Evolutionary conservation across 2,329 filamentous ascomycete genomes (phyloP), one percentile per base, ranked within the genome.

Genomic region (Tolypocladium inflatum): DNA sequence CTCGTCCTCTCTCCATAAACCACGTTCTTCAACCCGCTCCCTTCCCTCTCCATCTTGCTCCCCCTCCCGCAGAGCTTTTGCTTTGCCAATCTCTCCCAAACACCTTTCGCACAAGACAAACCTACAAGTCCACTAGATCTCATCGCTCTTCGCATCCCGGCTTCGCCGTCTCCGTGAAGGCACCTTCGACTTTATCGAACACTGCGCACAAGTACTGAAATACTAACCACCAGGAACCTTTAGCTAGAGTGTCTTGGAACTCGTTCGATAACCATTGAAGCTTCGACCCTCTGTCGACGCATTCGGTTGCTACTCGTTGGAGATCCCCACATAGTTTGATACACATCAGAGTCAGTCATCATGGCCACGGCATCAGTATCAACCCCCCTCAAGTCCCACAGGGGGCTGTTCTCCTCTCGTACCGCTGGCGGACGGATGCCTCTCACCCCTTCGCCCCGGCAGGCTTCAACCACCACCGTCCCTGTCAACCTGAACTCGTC

Each of bases 361-460:
- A 97, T 97, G 93, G 91, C 93, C 73, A 89, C 77, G 60, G 74
- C 87, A 74, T 78, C 83, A 71, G 85, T 97, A 75, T 89, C 91
- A 68, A 97, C 94, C 61, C 94, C 94, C 60, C 81, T 94, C 72
- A 97, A 97, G 83, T 94, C 90, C 82, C 93, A 96, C 75, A 86
- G 89, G 76, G 91, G 91, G 60, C 83, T 97, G 68, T 97, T 97
- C 80, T 91, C 88, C 65, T 85, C 90, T 66, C 91, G 91, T 73
- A 94, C 92, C 72, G 94, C 92, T 74, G 92, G 93, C 77, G 91
- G 92, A 72, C 90, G 94, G 62, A 92, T 96, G 81, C 92, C 94
- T 66, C 79, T 99, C 71, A 97, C 93, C 4, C 93, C 94, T 38
- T 97, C 93, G 59, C 94, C 94, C 59, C 85, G 87, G 65, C 85